Base-by-base conservation (phyloP, 139 green algal species). In the Marvania coccoides region DNA sequence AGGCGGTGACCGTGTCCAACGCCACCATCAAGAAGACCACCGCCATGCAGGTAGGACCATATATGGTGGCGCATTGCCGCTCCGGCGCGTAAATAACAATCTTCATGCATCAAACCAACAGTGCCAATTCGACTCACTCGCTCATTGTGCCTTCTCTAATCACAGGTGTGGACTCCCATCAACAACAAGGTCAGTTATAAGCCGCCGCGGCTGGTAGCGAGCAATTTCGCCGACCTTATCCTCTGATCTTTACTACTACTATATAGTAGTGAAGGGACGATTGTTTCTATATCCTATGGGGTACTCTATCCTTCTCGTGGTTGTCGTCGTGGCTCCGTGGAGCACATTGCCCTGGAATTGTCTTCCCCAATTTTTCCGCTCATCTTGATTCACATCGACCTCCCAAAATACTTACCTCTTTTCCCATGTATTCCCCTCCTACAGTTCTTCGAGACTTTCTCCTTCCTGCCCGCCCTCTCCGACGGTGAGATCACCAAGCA, bases 381-480 rank as follows among this genome's bases (percentile, higher is more conserved):
- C 10, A 29, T 37, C 30, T 10, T 30, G 39, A 47, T 75, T 64
- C 78, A 95, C 83, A n/a, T n/a, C n/a, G n/a, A n/a, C n/a, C n/a
- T n/a, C n/a, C n/a, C n/a, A n/a, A n/a, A n/a, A n/a, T n/a, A n/a
- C n/a, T n/a, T n/a, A n/a, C n/a, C n/a, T n/a, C n/a, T n/a, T n/a
- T n/a, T n/a, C n/a, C n/a, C n/a, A n/a, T n/a, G n/a, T n/a, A n/a
- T n/a, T n/a, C n/a, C n/a, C n/a, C n/a, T n/a, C n/a, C n/a, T n/a
- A n/a, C 34, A 53, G 87, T 88, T 91, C 72, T 98, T 94, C 82
- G 94, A 98, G 94, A 98, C 90, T 81, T 89, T 99, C 77, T 97
- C 91, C 58, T 99, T 88, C 93, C 90, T 99, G 79, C 94, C 94
- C 61, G 87, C 91, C 45, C 86, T 99, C 61, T 86, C 81, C 70